Percentiles rank a stretch among this genome's conserved stretches.
phyloP scores from a whole-genome alignment of 768 basidiomycete genomes.

The Heimioporus sp. region DNA sequence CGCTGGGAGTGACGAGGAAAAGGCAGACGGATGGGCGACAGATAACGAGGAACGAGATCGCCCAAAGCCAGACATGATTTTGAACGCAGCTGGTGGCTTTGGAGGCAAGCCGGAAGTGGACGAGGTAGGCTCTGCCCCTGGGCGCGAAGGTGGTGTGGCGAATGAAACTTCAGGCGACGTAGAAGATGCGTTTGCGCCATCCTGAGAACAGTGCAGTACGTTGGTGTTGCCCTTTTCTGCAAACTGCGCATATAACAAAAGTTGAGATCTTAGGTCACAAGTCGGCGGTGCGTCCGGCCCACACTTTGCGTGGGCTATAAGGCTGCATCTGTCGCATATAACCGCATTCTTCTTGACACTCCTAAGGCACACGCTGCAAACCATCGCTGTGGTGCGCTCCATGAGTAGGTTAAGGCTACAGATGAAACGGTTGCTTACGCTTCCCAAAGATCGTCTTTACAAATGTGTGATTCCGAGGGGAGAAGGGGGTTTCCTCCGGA shows the following conservation, averaged over 20 bases:
- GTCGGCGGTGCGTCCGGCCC: slow-evolving; percentile 70
- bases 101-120: slow-evolving; percentile 26
- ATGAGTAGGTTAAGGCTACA: slow-evolving; percentile 1
- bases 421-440: slow-evolving; percentile 53
- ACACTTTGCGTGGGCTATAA: slow-evolving; percentile 84
- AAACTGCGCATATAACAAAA: slow-evolving; percentile 76
- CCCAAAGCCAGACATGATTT: slow-evolving; percentile 62
- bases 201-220: slow-evolving; percentile 52
- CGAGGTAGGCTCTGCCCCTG: slow-evolving; percentile 45
- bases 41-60: slow-evolving; percentile 60
- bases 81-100: slow-evolving; percentile 60
- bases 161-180: slow-evolving; percentile 52
- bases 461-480: slow-evolving; percentile 74
- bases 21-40: slow-evolving; percentile 33
- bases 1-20: slow-evolving; percentile 28
- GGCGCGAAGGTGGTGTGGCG: slow-evolving; percentile 44
- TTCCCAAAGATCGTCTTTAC: slow-evolving; percentile 93
- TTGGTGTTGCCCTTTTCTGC: slow-evolving; percentile 66
- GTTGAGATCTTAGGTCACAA: slow-evolving; percentile 78
- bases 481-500: slow-evolving; percentile 40
- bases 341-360: slow-evolving; percentile 85
- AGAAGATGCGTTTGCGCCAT: slow-evolving; percentile 31
- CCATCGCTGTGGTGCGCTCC: slow-evolving; percentile 57
- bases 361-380: slow-evolving; percentile 79
- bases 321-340: slow-evolving; percentile 84